Conservation (phyloP, 2,329 filamentous ascomycete genomes). For the Phaeosphaeria sp. region DNA sequence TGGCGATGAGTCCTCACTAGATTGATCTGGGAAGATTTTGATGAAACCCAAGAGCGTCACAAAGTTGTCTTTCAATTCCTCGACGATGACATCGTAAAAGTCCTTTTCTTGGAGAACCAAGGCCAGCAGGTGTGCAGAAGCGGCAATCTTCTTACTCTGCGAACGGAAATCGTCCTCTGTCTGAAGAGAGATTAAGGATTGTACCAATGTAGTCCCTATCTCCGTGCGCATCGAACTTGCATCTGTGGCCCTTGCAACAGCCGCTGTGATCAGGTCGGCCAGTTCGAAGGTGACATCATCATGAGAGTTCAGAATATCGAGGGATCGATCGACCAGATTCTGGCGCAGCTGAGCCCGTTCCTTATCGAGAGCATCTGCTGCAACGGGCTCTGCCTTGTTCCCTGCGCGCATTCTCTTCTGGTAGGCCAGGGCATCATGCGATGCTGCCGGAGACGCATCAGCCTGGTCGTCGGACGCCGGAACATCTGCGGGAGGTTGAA, state of each 20-base stretch:
- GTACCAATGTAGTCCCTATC: constrained; percentile 81
- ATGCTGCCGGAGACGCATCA: constrained; percentile 14
- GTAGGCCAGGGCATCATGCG: constrained; percentile 40
- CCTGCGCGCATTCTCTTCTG: constrained; percentile 41
- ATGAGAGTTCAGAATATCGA: constrained; percentile 89
- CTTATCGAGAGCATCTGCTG: constrained; percentile 80
- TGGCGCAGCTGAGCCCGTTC: constrained; percentile 75
- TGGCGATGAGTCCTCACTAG: constrained; percentile 79
- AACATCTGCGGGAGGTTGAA: constrained; percentile 18
- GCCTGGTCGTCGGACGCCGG: constrained; percentile 25
- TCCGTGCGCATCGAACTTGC: constrained; percentile 69
- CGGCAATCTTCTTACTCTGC: constrained; percentile 75
- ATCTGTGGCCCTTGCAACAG: constrained; percentile 68
- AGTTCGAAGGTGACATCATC: constrained; percentile 90
- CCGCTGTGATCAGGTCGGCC: constrained; percentile 81
- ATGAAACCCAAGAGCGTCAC: constrained; percentile 79
- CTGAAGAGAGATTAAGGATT: constrained; percentile 76
- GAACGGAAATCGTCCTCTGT: constrained; percentile 63
- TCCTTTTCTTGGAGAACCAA: constrained; percentile 81
- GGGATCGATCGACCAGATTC: constrained; percentile 84
- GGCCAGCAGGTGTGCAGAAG: constrained; percentile 90
- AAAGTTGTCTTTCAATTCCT: constrained; percentile 79
- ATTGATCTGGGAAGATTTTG: constrained; percentile 69
- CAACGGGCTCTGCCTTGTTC: constrained; percentile 54
- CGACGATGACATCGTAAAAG: constrained; percentile 80